Evolutionary conservation across 164 flowering plant species (phyloP), one percentile per base, ranked within the genome.

Genomic region (Annona cherimola): DNA sequence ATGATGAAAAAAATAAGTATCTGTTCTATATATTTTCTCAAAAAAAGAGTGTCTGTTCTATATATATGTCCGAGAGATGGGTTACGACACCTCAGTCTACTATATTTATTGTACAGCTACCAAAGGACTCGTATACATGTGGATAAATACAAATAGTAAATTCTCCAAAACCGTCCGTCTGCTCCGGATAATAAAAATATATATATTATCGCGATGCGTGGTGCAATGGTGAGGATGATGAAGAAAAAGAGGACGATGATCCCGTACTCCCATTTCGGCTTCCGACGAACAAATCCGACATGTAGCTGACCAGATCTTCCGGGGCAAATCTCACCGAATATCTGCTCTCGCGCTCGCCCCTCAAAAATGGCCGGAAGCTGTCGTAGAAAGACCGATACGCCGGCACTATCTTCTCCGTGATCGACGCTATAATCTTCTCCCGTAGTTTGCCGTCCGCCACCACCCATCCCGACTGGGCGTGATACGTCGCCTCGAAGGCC

Each of bases 261-360:
- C 18, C 20, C 8, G 65, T 40, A 41, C 67, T 44, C 45, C n/a
- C 40, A 11, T 3, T 44, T 14, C 26, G 19, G 2, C 18, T 40
- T 6, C 89, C 93, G 42, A 69, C 42, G 43, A 92, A 88, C 72
- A 94, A 66, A 77, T 86, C 97, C 26, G 91, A 89, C 72, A 92
- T 68, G 80, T 87, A 84, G 78, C 87, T 92, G 2, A 72, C 86
- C 78, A 94, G 40, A 80, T 92, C 93, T 6, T 89, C 93, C 9
- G 97, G 95, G 66, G 88, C 72, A 74, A 76, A 88, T 76, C 80
- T 84, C 78, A 89, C 83, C 9, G 81, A 57, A 2, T 77, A 42
- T 55, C 78, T 82, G 14, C 57, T 8, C 18, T 76, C 82, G 14
- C 57, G 2, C 18, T 76, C 82, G 9, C 73, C 68, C 63, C 54